These are phyloP conservation scores for Penicillium argentinense DNA, from an alignment of 495 filamentous ascomycete species.

Conservation along the genomic window DNA sequence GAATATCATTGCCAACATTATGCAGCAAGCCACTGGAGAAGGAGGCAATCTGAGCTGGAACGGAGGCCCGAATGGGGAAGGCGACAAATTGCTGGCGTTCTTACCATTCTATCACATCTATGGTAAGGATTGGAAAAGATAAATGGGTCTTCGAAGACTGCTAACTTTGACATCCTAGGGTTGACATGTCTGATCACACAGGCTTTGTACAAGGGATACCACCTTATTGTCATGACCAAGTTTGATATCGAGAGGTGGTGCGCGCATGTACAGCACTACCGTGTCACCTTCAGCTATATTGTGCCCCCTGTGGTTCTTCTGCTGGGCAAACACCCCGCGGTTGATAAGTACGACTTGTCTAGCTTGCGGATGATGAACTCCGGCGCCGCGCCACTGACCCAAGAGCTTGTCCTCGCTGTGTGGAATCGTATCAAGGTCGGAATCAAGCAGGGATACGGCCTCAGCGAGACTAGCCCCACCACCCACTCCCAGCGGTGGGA, in stretches of 20 bases:
- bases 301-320: constrained; percentile 84
- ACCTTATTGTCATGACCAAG: constrained; percentile 72
- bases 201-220: constrained; percentile 64
- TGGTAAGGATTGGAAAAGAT: constrained; percentile 40
- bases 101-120: constrained; percentile 97
- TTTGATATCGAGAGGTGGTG: constrained; percentile 85
- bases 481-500: constrained; percentile 64
- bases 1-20: constrained; percentile 75
- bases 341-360: constrained; percentile 78
- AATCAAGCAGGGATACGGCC: constrained; percentile 86
- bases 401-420: constrained; percentile 76
- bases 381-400: constrained; percentile 84
- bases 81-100: constrained; percentile 74
- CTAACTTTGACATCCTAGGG: constrained; percentile 69
- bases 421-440: constrained; percentile 72
- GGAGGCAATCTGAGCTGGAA: constrained; percentile 57
- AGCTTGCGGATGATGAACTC: constrained; percentile 82
- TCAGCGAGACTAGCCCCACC: constrained; percentile 70
- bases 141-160: constrained; percentile 25
- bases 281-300: constrained; percentile 76
- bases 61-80: constrained; percentile 59
- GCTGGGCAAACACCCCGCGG: constrained; percentile 73
- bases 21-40: constrained; percentile 59
- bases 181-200: constrained; percentile 62
- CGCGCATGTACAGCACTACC: constrained; percentile 67